phyloP scores from a whole-genome alignment of 768 basidiomycete species.

The Mycena crocata region DNA sequence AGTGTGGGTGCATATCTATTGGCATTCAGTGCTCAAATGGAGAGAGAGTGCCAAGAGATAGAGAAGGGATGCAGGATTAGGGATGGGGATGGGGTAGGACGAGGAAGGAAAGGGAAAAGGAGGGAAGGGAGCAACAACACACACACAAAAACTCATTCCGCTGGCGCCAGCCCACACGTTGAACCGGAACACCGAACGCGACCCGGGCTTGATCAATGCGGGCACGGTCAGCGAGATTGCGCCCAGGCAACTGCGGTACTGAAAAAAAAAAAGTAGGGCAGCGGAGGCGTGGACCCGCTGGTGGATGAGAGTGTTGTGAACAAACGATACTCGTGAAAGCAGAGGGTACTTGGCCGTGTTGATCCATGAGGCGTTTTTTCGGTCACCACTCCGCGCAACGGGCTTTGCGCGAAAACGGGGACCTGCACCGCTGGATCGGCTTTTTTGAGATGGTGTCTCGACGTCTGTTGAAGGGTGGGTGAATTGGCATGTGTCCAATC shows the following conservation, averaged over 20 bases:
- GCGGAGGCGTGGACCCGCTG: constrained; percentile 86
- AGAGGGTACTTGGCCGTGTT: constrained; percentile 68
- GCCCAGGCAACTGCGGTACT: too few relatives aligned
- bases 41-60: too few relatives aligned
- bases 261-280: too few relatives aligned
- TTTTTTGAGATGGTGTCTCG: constrained; percentile 93
- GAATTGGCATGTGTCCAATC: too few relatives aligned
- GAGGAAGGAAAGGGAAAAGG: not conserved
- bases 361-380: too few relatives aligned
- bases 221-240: too few relatives aligned
- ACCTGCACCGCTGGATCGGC: constrained; percentile 80
- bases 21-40: too few relatives aligned
- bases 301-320: too few relatives aligned
- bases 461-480: constrained; percentile 79
- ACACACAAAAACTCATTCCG: constrained; percentile 95
- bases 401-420: constrained; percentile 79
- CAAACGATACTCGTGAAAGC: too few relatives aligned
- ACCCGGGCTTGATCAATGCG: constrained; percentile 69
- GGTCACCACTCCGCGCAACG: constrained; percentile 79
- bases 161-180: constrained; percentile 92
- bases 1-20: constrained; percentile 59
- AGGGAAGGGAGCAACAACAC: constrained; percentile 38
- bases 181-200: constrained; percentile 84
- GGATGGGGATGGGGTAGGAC: too few relatives aligned
- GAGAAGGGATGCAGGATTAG: too few relatives aligned